These are phyloP conservation scores for Xylaria castorea DNA, from an alignment of 495 filamentous ascomycete species.

Conservation along the genomic window DNA sequence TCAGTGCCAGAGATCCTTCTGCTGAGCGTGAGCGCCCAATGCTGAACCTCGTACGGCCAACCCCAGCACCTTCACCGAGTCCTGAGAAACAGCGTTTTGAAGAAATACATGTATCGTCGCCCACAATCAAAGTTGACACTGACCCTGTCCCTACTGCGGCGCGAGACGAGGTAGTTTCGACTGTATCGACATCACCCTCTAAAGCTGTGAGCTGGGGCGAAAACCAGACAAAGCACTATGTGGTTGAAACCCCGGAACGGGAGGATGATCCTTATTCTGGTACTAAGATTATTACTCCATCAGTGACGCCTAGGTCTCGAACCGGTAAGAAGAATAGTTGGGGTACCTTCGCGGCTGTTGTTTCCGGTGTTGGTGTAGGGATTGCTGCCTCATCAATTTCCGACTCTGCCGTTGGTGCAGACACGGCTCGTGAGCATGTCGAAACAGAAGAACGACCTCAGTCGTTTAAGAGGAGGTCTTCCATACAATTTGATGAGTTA, in stretches of 20 bases:
- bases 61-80: slow-evolving; percentile 53
- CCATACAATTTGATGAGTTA: slow-evolving; percentile 30
- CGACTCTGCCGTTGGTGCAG: slow-evolving; percentile 25
- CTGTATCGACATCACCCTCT: slow-evolving; percentile 38
- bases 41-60: slow-evolving; percentile 60
- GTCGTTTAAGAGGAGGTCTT: slow-evolving; percentile 30
- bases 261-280: slow-evolving; percentile 38
- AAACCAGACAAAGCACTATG: slow-evolving; percentile 66
- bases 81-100: slow-evolving; percentile 43
- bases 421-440: slow-evolving; percentile 27
- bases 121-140: slow-evolving; percentile 23
- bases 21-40: slow-evolving; percentile 58
- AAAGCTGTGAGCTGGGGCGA: slow-evolving; percentile 67
- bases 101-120: slow-evolving; percentile 10
- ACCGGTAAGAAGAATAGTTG: slow-evolving; percentile 45
- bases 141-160: slow-evolving; percentile 23
- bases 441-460: slow-evolving; percentile 33
- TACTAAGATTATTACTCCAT: slow-evolving; percentile 35
- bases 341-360: slow-evolving; percentile 50
- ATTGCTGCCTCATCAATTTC: slow-evolving; percentile 36
- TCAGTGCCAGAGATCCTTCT: slow-evolving; percentile 54
- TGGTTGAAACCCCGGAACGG: slow-evolving; percentile 60
- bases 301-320: slow-evolving; percentile 37
- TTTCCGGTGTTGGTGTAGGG: slow-evolving; percentile 42
- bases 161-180: slow-evolving; percentile 39